Evolutionary conservation across 1,284 basidiomycete species (phyloP).

Genomic region (Irpex lacteus): DNA sequence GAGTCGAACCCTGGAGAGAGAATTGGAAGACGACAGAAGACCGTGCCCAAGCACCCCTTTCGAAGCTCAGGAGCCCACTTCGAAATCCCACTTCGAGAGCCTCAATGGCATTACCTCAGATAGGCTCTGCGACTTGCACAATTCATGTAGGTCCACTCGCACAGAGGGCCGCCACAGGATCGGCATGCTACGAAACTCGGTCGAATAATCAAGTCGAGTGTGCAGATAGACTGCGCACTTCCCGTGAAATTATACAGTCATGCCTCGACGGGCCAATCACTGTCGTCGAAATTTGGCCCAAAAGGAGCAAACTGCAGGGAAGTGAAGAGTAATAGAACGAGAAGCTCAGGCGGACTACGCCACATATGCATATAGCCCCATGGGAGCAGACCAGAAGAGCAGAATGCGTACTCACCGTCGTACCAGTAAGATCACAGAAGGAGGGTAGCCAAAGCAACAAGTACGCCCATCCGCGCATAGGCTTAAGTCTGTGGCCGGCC

Average conservation of each 20-base stretch:
- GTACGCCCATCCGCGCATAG: constrained; percentile 65
- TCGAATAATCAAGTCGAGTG: neutral
- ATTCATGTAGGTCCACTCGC: too few species aligned
- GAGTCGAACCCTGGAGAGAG: neutral
- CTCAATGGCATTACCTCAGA: neutral
- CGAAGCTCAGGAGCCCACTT: neutral
- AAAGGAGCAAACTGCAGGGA: neutral
- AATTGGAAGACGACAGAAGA: neutral
- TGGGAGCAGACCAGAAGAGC: neutral
- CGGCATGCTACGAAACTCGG: neutral
- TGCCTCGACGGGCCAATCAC: neutral
- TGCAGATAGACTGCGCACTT: neutral
- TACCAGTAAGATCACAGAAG: constrained; percentile 82
- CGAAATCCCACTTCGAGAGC: neutral
- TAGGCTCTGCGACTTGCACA: neutral
- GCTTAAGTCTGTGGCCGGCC: constrained; percentile 27
- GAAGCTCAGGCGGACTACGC: neutral
- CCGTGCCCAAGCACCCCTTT: neutral
- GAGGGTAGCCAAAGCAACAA: constrained; percentile 87
- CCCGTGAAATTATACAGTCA: neutral
- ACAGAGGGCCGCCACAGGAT: neutral
- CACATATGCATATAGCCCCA: neutral
- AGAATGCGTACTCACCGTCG: constrained; percentile 52
- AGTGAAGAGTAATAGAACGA: neutral
- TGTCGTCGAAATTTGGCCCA: neutral